Conservation (phyloP, 2,329 filamentous ascomycete genomes). For the Emergomyces africanus region DNA sequence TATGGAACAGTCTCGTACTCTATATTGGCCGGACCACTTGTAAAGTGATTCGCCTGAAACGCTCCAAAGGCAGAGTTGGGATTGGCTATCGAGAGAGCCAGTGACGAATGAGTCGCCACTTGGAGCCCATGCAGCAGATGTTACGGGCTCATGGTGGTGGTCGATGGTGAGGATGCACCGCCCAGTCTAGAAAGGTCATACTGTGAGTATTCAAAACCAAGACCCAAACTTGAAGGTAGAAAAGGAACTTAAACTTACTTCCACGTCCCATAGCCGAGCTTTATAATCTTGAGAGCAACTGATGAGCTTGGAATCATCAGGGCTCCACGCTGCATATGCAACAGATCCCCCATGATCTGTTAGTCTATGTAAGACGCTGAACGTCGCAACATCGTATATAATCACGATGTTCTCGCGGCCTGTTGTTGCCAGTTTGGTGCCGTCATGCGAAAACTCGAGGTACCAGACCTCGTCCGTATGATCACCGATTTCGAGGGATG, state of each 20-base stretch:
- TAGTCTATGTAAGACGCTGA: slow-evolving; percentile 50
- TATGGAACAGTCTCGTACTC: slow-evolving; percentile 75
- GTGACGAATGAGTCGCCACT: slow-evolving; percentile 69
- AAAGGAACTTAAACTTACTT: slow-evolving; percentile 37
- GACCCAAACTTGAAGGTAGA: background rate
- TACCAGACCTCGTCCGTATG: slow-evolving; percentile 84
- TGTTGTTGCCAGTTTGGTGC: slow-evolving; percentile 67
- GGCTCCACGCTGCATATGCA: slow-evolving; percentile 79
- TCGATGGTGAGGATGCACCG: slow-evolving; percentile 50
- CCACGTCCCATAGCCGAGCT: slow-evolving; percentile 62
- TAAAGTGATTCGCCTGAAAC: slow-evolving; percentile 48
- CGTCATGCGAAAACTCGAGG: slow-evolving; percentile 79
- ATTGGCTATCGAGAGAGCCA: slow-evolving; percentile 56
- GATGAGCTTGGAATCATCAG: slow-evolving; percentile 74
- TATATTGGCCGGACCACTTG: slow-evolving; percentile 56
- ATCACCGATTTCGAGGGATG: slow-evolving; percentile 56
- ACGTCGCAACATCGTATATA: slow-evolving; percentile 68
- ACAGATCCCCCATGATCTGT: slow-evolving; percentile 57
- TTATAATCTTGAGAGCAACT: slow-evolving; percentile 66
- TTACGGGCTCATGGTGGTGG: slow-evolving; percentile 71
- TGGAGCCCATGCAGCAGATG: slow-evolving; percentile 76
- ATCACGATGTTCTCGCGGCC: slow-evolving; percentile 62
- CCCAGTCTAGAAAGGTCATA: slow-evolving; percentile 41
- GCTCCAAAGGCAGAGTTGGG: slow-evolving; percentile 59
- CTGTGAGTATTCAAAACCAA: slow-evolving; percentile 5